These are phyloP conservation scores for Beauveria sp. DNA, from an alignment of 2,329 filamentous ascomycete species.

Conservation along the genomic window DNA sequence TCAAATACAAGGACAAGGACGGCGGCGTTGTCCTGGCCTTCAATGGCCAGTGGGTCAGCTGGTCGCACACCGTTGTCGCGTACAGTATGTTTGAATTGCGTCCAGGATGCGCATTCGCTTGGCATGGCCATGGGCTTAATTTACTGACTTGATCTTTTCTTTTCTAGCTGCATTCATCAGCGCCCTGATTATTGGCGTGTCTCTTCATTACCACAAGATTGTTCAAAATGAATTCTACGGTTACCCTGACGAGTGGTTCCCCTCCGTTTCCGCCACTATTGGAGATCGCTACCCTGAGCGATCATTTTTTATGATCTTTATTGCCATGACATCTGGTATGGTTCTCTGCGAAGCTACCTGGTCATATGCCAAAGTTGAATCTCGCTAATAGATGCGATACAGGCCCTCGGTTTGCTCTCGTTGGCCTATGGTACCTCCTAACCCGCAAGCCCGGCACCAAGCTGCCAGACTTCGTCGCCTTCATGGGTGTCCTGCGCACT, in stretches of 20 bases:
- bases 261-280: slow-evolving; percentile 92
- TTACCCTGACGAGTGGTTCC: slow-evolving; percentile 94
- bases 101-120: not conserved
- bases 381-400: slow-evolving; percentile 1
- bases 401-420: slow-evolving; percentile 86
- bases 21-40: slow-evolving; percentile 54
- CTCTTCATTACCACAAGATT: slow-evolving; percentile 91
- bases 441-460: slow-evolving; percentile 67
- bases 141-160: slow-evolving; percentile 1
- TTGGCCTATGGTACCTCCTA: slow-evolving; percentile 86
- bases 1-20: slow-evolving; percentile 58
- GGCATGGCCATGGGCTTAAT: not conserved
- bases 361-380: not conserved
- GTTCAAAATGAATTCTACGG: slow-evolving; percentile 95
- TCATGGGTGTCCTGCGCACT: slow-evolving; percentile 77
- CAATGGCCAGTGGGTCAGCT: slow-evolving; percentile 85
- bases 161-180: slow-evolving; percentile 70
- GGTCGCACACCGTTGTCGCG: slow-evolving; percentile 74
- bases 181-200: slow-evolving; percentile 71
- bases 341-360: not conserved
- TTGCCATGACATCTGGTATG: slow-evolving; percentile 84
- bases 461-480: slow-evolving; percentile 74
- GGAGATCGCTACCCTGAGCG: slow-evolving; percentile 95
- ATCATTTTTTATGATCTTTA: slow-evolving; percentile 95
- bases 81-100: slow-evolving; percentile 54